phyloP scores from a whole-genome alignment of 225 moss, liverwort and hornwort genomes.

The Lunularia cruciata region DNA sequence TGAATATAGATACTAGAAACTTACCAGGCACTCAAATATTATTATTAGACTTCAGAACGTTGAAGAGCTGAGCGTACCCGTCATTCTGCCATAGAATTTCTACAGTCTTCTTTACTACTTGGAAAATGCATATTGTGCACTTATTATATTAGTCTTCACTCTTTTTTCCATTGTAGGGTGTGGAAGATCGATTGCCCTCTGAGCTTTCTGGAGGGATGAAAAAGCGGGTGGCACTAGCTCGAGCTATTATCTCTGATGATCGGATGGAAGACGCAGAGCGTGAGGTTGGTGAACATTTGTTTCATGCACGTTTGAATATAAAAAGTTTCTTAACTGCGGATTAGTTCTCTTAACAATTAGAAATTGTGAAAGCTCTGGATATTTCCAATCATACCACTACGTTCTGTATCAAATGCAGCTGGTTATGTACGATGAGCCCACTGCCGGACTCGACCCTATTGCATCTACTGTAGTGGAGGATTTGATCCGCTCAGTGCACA shows the following conservation, averaged over 20 bases:
- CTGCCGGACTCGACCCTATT: conserved; percentile 93
- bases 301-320: too few species aligned
- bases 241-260: conserved; percentile 93
- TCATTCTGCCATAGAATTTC: too few species aligned
- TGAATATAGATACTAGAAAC: too few species aligned
- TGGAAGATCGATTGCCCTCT: conserved; percentile 84
- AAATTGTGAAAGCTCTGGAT: too few species aligned
- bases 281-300: conserved; percentile 53
- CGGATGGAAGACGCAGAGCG: conserved; percentile 58
- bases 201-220: conserved; percentile 99
- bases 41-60: too few species aligned
- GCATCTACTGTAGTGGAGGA: conserved; percentile 97
- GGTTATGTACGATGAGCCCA: conserved; percentile 96
- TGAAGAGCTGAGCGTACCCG: too few species aligned
- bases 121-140: too few species aligned
- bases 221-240: conserved; percentile 91
- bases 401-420: conserved; percentile 53
- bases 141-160: too few species aligned
- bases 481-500: conserved; percentile 87
- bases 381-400: neutral
- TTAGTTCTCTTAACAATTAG: too few species aligned
- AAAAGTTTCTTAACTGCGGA: too few species aligned
- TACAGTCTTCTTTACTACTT: too few species aligned
- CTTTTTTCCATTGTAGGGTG: conserved; percentile 42
- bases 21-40: too few species aligned